These are phyloP conservation scores for Pleurotus tuoliensis DNA, from an alignment of 768 basidiomycete genomes.

Conservation along the genomic window DNA sequence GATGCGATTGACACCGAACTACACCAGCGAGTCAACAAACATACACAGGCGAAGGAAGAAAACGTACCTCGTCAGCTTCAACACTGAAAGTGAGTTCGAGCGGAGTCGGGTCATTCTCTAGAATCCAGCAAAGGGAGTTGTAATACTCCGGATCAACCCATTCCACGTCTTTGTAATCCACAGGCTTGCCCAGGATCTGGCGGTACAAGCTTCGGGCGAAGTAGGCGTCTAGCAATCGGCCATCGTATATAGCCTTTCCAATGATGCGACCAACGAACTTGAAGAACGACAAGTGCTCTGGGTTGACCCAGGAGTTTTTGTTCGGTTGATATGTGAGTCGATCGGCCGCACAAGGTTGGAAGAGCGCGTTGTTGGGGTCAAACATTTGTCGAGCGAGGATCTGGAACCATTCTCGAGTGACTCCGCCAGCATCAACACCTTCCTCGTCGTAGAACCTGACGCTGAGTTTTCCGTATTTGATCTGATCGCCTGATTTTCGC, in stretches of 20 bases:
- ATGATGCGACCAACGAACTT: conserved; percentile 97
- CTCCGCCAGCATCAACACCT: conserved; percentile 97
- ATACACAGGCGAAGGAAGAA: conserved; percentile 6
- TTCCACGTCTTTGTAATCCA: conserved; percentile 95
- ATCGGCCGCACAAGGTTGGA: conserved; percentile 97
- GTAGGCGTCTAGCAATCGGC: conserved; percentile 93
- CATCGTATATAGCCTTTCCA: conserved; percentile 97
- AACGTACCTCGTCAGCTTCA: conserved; percentile 86
- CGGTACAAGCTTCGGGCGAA: conserved; percentile 96
- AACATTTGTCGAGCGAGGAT: conserved; percentile 98
- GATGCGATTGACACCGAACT: conserved; percentile 91
- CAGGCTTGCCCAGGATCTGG: conserved; percentile 89
- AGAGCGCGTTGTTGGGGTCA: conserved; percentile 96
- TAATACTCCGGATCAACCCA: conserved; percentile 99
- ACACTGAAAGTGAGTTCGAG: conserved; percentile 92
- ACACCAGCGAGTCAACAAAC: conserved; percentile 11
- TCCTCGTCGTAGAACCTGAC: conserved; percentile 97
- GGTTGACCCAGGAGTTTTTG: conserved; percentile 90
- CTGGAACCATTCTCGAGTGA: conserved; percentile 98
- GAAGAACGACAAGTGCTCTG: conserved; percentile 96
- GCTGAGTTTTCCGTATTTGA: conserved; percentile 96
- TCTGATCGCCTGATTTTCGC: conserved; percentile 88
- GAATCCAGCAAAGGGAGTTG: conserved; percentile 96
- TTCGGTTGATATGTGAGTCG: conserved; percentile 94
- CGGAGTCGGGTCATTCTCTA: conserved; percentile 89